phyloP scores from a whole-genome alignment of 129 eudicot species.

The Gnaphalium uliginosum region DNA sequence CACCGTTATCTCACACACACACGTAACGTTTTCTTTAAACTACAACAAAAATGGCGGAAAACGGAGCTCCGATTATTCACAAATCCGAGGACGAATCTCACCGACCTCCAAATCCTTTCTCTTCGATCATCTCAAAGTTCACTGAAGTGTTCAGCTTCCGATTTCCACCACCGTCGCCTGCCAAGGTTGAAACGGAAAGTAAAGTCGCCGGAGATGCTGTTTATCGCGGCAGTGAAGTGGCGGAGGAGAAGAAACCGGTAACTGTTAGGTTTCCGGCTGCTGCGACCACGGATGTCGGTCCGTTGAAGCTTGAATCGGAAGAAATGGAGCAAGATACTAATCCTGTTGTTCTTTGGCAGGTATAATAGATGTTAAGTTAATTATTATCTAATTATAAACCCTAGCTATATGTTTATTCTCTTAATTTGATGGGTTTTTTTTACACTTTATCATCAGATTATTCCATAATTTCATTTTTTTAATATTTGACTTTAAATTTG shows the following conservation, averaged over 20 bases:
- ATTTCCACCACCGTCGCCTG: conserved; percentile 31
- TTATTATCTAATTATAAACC: neutral
- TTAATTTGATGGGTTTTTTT: neutral
- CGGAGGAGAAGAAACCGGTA: conserved; percentile 32
- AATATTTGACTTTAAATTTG: too few relatives aligned
- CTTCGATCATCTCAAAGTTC: conserved; percentile 37
- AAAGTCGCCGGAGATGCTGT: neutral
- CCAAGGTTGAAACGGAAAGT: conserved; percentile 19
- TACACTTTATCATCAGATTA: too few relatives aligned
- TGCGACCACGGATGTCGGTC: conserved; percentile 29
- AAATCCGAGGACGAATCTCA: conserved; percentile 9
- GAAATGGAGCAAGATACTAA: conserved; percentile 47
- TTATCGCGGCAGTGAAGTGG: neutral
- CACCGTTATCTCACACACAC: conserved; percentile 4
- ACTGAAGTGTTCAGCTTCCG: conserved; percentile 28
- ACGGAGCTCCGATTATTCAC: neutral
- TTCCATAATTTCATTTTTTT: too few relatives aligned
- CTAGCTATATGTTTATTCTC: neutral
- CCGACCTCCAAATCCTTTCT: conserved; percentile 31
- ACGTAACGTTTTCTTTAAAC: conserved; percentile 7
- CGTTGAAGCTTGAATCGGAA: conserved; percentile 56
- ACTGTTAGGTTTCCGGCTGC: conserved; percentile 40
- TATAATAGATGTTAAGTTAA: conserved; percentile 13
- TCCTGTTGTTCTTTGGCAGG: conserved; percentile 79
- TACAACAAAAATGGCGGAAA: conserved; percentile 36